Evolutionary conservation across 192 early-diverging fungal species (phyloP), one percentile per base, ranked within the genome.

Genomic region (Linnemannia hyalina): DNA sequence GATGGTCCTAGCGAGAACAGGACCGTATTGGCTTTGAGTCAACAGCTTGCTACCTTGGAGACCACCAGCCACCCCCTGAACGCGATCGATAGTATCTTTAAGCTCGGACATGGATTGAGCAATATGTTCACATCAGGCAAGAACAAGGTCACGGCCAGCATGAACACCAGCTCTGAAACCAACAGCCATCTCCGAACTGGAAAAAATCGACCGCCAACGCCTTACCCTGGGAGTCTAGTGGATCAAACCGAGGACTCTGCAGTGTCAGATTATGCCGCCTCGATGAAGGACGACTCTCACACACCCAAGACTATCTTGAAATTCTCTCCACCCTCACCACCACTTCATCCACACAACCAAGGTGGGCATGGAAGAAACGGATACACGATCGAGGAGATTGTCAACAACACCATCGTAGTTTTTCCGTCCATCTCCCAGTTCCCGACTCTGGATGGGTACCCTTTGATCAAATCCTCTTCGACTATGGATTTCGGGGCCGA

Each of bases 371-470:
- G 29, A 29, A 26, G 26, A 9, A 65, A 65, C 23, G 29, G 55
- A 57, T 65, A 41, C 35, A 11, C 36, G 22, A 42, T 42, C 18
- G 70, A 71, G 40, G 35, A 10, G 1, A 71, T 71, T 26, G 70
- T 23, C 20, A 26, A 16, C 29, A n/a, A 65, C 60, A 65, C 60
- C 0, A 65, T 65, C 10, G 60, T 29, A 32, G 60, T 26, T 4
- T 26, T 65, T 10, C 71, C 40, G 0, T 70, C 69, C 68, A 60
- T 85, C 2, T 79, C 68, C 5, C 60, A 70, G 32, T 85, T 72
- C 57, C 74, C 82, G 22, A 80, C 82, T 18, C 47, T 85, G 68
- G 78, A 85, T 47, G 74, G 77, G 9, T 85, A 85, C 35, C 82
- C 82, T 7, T 71, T 85, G 35, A 29, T 80, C 40, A 78, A 80